These are phyloP conservation scores for Vigna unguiculata DNA, from an alignment of 306 rosid genomes.

Conservation along the genomic window DNA sequence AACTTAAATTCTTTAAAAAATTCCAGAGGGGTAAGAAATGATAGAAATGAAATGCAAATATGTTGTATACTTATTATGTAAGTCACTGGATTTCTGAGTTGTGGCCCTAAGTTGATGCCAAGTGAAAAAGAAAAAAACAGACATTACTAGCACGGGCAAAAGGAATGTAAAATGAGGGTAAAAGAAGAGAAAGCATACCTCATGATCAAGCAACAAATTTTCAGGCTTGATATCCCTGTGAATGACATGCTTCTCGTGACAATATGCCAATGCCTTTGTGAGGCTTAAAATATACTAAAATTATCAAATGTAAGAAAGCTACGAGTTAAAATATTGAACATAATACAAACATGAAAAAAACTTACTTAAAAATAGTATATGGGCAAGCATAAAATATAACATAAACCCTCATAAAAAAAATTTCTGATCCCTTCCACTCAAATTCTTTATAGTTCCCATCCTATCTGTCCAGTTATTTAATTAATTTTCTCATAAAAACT, in stretches of 20 bases:
- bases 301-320: slow-evolving; percentile 26
- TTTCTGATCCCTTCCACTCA: slow-evolving; percentile 16
- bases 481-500: slow-evolving; percentile 5
- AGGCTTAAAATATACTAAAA: slow-evolving; percentile 81
- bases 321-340: slow-evolving; percentile 6
- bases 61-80: not conserved
- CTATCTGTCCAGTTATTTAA: not conserved
- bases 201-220: slow-evolving; percentile 86
- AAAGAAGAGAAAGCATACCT: slow-evolving; percentile 50
- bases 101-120: not conserved
- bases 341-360: not conserved
- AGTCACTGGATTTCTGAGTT: not conserved
- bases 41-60: slow-evolving; percentile 17
- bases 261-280: slow-evolving; percentile 82
- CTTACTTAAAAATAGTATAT: not conserved
- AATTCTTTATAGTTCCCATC: not conserved
- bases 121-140: not conserved
- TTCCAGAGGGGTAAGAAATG: not conserved
- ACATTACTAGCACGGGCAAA: slow-evolving; percentile 2
- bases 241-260: slow-evolving; percentile 92
- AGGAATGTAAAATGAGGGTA: not conserved
- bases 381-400: slow-evolving; percentile 9
- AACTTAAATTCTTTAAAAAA: not conserved
- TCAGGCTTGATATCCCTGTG: slow-evolving; percentile 97
- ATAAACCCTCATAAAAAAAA: not conserved